Evolutionary conservation across 176 grass and related monocot species (phyloP).

Genomic region (Avena sativa): DNA sequence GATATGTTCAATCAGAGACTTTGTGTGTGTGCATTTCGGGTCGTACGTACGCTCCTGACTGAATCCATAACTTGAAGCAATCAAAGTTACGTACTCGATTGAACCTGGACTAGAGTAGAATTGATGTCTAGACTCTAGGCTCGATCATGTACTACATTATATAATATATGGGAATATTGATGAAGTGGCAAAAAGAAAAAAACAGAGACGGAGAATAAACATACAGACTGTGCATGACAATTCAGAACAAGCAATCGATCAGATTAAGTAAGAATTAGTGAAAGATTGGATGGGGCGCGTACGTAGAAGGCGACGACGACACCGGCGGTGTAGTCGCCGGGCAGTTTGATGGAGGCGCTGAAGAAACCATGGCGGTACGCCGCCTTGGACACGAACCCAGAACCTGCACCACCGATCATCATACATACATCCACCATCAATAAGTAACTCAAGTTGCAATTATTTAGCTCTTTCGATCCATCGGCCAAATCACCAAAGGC

Average conservation of each 20-base stretch:
- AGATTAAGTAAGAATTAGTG: background rate
- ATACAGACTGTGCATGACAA: background rate
- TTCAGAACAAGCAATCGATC: background rate
- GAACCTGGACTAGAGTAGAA: background rate
- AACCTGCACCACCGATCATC: conserved; percentile 47
- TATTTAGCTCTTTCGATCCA: background rate
- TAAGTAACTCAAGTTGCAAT: background rate
- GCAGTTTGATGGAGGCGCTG: conserved; percentile 85
- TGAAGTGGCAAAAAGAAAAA: background rate
- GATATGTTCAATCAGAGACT: background rate
- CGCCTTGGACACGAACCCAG: conserved; percentile 76
- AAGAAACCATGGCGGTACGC: conserved; percentile 84
- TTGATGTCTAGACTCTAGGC: background rate
- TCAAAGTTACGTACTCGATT: background rate
- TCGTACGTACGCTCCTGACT: background rate
- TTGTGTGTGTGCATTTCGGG: background rate
- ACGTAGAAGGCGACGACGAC: conserved; percentile 95
- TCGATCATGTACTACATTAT: too few relatives aligned
- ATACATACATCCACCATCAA: background rate
- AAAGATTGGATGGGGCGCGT: background rate
- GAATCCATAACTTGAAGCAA: background rate
- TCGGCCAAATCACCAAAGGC: background rate
- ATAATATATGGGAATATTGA: too few relatives aligned
- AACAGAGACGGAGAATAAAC: background rate
- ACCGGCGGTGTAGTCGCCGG: conserved; percentile 68